Evolutionary conservation across 257 asterid genomes (phyloP).

Genomic region (Apocynum venetum): DNA sequence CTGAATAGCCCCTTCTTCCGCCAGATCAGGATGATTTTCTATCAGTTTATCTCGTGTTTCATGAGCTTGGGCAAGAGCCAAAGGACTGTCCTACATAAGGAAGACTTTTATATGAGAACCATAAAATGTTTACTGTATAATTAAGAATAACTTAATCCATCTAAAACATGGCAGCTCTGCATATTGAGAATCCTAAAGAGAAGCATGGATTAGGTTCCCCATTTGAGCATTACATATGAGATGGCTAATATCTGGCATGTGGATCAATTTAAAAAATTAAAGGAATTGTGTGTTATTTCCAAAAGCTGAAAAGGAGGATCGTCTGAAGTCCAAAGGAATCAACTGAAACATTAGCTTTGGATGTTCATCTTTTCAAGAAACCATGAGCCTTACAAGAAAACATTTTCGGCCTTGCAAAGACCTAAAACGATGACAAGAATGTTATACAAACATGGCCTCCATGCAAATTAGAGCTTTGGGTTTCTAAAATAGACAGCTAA

Average conservation of each 20-base stretch:
- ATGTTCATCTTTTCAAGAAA: background rate
- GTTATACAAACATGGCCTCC: background rate
- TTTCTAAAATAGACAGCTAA: background rate
- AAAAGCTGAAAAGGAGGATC: background rate
- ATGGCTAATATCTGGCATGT: background rate
- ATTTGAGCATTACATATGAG: background rate
- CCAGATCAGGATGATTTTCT: conserved; percentile 69
- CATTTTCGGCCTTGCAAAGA: background rate
- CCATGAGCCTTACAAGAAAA: background rate
- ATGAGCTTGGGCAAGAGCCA: conserved; percentile 97
- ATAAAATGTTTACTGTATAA: background rate
- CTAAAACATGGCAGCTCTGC: background rate
- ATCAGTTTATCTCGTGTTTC: conserved; percentile 83
- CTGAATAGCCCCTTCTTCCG: conserved; percentile 86
- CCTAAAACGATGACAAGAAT: background rate
- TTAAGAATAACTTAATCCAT: background rate
- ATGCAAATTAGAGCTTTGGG: background rate
- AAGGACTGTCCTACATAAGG: conserved; percentile 76
- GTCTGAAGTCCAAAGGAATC: background rate
- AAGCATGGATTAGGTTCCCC: background rate
- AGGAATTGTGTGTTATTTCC: background rate
- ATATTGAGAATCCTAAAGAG: background rate
- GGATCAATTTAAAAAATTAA: background rate
- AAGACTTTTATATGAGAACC: conserved; percentile 18
- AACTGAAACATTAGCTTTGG: background rate